phyloP scores from a whole-genome alignment of 2,329 filamentous ascomycete genomes.

The Xylariaceae sp. region DNA sequence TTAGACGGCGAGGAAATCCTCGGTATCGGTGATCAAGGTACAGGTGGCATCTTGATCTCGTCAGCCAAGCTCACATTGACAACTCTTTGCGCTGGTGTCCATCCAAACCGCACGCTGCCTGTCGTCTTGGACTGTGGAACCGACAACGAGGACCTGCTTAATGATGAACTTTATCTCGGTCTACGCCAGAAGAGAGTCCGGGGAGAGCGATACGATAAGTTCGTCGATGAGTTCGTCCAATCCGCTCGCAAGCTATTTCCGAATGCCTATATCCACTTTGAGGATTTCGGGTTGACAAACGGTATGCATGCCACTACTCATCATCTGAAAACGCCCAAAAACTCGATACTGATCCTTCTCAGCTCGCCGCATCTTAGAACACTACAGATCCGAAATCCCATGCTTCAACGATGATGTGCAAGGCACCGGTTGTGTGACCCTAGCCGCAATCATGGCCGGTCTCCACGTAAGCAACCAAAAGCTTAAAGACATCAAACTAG shows the following conservation, averaged over 20 bases:
- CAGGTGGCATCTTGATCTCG: constrained; percentile 80
- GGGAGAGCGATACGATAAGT: constrained; percentile 71
- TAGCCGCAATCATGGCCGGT: constrained; percentile 77
- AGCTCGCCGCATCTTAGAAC: constrained; percentile 67
- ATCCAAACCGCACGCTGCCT: constrained; percentile 73
- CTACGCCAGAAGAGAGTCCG: constrained; percentile 63
- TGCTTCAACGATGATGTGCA: constrained; percentile 94
- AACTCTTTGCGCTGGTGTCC: constrained; percentile 82
- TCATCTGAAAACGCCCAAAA: neutral
- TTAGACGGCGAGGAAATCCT: constrained; percentile 68
- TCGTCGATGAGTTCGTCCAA: constrained; percentile 72
- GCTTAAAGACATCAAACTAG: constrained; percentile 65
- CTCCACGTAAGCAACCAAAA: constrained; percentile 66
- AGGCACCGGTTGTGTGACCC: constrained; percentile 82
- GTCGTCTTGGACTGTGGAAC: constrained; percentile 86
- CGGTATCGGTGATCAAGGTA: constrained; percentile 86
- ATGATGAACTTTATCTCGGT: constrained; percentile 78
- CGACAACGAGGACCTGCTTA: constrained; percentile 70
- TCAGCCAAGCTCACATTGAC: constrained; percentile 80
- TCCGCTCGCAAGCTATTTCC: constrained; percentile 69
- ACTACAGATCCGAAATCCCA: constrained; percentile 68
- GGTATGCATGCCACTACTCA: constrained; percentile 36
- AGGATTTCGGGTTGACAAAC: constrained; percentile 80
- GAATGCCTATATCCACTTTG: constrained; percentile 81
- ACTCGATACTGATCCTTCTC: neutral